Evolutionary conservation across 805 yeast species (phyloP).

Genomic region (Saccharomyces eubayanus): DNA sequence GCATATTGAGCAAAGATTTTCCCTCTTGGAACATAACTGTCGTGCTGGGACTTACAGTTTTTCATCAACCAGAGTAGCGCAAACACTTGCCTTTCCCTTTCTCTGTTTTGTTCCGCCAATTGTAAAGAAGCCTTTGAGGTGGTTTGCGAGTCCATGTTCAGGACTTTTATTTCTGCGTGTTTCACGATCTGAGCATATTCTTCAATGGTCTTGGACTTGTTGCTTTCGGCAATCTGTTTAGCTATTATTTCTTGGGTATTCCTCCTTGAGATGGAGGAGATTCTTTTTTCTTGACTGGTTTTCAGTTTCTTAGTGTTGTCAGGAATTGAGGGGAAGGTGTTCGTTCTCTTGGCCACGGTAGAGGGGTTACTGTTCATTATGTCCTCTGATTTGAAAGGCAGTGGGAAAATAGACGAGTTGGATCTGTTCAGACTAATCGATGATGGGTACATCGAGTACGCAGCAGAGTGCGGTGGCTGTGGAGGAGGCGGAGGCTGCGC

Average conservation of each 20-base stretch:
- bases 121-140: slow-evolving; percentile 25
- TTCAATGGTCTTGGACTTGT: slow-evolving; percentile 32
- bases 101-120: slow-evolving; percentile 34
- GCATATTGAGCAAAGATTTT: slow-evolving; percentile 62
- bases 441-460: background rate
- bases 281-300: background rate
- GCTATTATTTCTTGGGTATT: slow-evolving; percentile 27
- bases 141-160: slow-evolving; percentile 26
- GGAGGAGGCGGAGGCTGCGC: background rate
- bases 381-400: slow-evolving; percentile 37
- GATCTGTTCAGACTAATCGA: background rate
- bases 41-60: slow-evolving; percentile 44
- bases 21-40: slow-evolving; percentile 55
- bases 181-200: slow-evolving; percentile 40
- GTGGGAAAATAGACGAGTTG: background rate
- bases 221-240: slow-evolving; percentile 24
- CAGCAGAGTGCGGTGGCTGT: background rate
- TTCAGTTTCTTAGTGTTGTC: background rate
- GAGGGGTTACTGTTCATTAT: slow-evolving; percentile 45
- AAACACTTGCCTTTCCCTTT: slow-evolving; percentile 64
- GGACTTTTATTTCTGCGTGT: slow-evolving; percentile 33
- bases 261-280: slow-evolving; percentile 5
- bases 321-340: background rate
- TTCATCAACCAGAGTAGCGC: slow-evolving; percentile 76
- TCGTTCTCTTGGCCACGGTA: background rate